Evolutionary conservation across 1,284 basidiomycete species (phyloP).

Genomic region (Malassezia japonica): DNA sequence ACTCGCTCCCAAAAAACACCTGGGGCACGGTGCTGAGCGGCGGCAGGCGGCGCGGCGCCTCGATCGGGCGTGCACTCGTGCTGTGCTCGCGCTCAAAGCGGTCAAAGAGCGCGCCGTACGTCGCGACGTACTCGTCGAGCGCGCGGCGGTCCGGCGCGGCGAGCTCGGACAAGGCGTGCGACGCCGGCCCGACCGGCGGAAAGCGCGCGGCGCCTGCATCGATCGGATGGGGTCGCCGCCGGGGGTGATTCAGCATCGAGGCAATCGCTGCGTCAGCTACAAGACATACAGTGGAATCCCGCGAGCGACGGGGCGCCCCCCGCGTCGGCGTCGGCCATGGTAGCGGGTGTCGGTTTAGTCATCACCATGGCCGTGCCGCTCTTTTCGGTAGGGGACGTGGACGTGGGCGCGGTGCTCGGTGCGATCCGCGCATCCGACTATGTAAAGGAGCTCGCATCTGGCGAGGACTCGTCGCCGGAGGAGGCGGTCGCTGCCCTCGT

Average conservation of each 20-base stretch:
- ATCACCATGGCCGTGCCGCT: slow-evolving; percentile 5
- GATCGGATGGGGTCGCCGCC: slow-evolving; percentile 35
- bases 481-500: slow-evolving; percentile 28
- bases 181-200: slow-evolving; percentile 26
- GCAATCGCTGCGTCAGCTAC: slow-evolving; percentile 22
- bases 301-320: slow-evolving; percentile 10
- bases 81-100: slow-evolving; percentile 42
- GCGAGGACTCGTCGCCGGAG: slow-evolving; percentile 26
- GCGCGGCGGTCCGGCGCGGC: slow-evolving; percentile 30
- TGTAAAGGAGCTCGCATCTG: slow-evolving; percentile 31
- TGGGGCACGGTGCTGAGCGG: slow-evolving; percentile 67
- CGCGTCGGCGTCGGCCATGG: background rate
- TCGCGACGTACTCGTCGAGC: slow-evolving; percentile 34
- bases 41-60: slow-evolving; percentile 24
- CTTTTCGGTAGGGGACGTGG: background rate
- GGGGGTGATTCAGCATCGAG: slow-evolving; percentile 44
- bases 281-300: slow-evolving; percentile 24
- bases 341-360: background rate
- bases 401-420: slow-evolving; percentile 6
- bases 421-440: slow-evolving; percentile 30
- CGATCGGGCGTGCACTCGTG: slow-evolving; percentile 16
- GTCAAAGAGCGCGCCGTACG: slow-evolving; percentile 36
- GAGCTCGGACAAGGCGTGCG: slow-evolving; percentile 28
- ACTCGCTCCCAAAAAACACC: slow-evolving; percentile 64
- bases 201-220: slow-evolving; percentile 40